A percentile compares a stretch with the other conserved stretches of the same genome.
Conservation (phyloP, 306 rosid genomes). For the Crataegus laevigata region DNA sequence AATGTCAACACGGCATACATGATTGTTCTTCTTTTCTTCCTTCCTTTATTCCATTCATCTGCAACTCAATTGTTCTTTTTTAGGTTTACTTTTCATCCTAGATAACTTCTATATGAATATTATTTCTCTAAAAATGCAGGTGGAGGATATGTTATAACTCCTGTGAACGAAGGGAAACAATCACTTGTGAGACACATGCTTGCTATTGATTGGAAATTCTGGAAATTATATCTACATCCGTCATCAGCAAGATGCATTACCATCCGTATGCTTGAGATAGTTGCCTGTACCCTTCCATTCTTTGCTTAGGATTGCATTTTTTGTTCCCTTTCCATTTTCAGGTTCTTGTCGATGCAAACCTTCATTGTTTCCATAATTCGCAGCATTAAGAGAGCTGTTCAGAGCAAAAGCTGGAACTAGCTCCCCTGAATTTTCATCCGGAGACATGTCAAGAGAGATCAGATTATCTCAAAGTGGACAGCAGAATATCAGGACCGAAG, state of each 20-base stretch:
- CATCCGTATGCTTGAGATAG: slow-evolving; percentile 69
- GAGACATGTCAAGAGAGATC: slow-evolving; percentile 37
- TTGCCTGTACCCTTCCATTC: slow-evolving; percentile 48
- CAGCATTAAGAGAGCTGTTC: slow-evolving; percentile 74
- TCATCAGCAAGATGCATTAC: slow-evolving; percentile 61
- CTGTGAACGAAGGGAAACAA: slow-evolving; percentile 59
- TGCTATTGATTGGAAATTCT: slow-evolving; percentile 83
- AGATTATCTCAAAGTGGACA: slow-evolving; percentile 26
- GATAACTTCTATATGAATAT: neutral
- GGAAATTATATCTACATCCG: slow-evolving; percentile 65
- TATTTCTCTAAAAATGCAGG: slow-evolving; percentile 31
- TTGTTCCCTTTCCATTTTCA: neutral
- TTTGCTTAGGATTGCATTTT: slow-evolving; percentile 1
- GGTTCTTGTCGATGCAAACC: neutral
- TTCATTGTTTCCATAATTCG: neutral
- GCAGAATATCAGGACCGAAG: slow-evolving; percentile 35
- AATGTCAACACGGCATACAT: neutral
- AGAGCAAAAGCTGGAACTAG: slow-evolving; percentile 38
- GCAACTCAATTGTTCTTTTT: neutral
- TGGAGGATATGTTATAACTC: slow-evolving; percentile 86
- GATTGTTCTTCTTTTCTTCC: neutral
- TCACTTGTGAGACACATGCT: slow-evolving; percentile 87
- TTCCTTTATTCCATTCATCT: neutral
- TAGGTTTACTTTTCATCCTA: neutral
- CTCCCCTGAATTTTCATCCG: slow-evolving; percentile 29